Percentiles rank a stretch among this genome's conserved stretches.
These are phyloP conservation scores for Colletotrichum sp. DNA, from an alignment of 2,329 filamentous ascomycete species.

Conservation along the genomic window DNA sequence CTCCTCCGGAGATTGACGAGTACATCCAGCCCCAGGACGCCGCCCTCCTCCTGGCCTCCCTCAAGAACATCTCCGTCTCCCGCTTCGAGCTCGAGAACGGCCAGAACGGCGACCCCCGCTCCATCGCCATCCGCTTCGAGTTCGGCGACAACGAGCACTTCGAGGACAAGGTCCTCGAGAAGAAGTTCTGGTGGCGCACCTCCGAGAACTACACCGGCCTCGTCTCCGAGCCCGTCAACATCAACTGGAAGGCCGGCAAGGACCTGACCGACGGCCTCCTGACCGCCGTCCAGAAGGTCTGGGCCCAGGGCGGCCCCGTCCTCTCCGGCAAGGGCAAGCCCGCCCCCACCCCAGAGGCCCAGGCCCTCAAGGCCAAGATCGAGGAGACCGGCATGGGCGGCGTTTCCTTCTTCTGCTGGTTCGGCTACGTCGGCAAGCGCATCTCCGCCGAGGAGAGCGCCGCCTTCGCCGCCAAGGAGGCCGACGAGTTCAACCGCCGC, in stretches of 20 bases:
- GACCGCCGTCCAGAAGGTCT: slow-evolving; percentile 73
- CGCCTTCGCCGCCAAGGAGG: slow-evolving; percentile 64
- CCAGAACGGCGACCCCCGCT: slow-evolving; percentile 77
- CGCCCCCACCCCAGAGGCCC: slow-evolving; percentile 48
- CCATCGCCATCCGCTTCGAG: slow-evolving; percentile 77
- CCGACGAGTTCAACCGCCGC: slow-evolving; percentile 57
- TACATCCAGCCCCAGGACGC: slow-evolving; percentile 85
- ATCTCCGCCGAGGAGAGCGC: slow-evolving; percentile 76
- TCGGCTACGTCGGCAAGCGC: slow-evolving; percentile 76
- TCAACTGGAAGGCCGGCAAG: slow-evolving; percentile 85
- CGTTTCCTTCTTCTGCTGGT: slow-evolving; percentile 87
- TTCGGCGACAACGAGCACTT: slow-evolving; percentile 87
- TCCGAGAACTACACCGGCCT: slow-evolving; percentile 75
- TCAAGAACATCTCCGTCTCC: slow-evolving; percentile 74
- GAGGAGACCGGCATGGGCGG: slow-evolving; percentile 67
- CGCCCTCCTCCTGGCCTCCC: slow-evolving; percentile 70
- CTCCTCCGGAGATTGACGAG: slow-evolving; percentile 84
- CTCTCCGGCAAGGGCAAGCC: slow-evolving; percentile 42
- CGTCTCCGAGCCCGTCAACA: slow-evolving; percentile 87
- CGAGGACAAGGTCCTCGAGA: slow-evolving; percentile 77
- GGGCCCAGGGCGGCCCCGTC: slow-evolving; percentile 50
- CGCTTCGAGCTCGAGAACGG: slow-evolving; percentile 76
- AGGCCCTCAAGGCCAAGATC: slow-evolving; percentile 59
- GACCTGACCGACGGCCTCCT: slow-evolving; percentile 85
- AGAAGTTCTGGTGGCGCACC: slow-evolving; percentile 88